Percentiles rank a stretch among this genome's conserved stretches.
Conservation (phyloP, 768 basidiomycete species). For the Auricularia auricula-judae region DNA sequence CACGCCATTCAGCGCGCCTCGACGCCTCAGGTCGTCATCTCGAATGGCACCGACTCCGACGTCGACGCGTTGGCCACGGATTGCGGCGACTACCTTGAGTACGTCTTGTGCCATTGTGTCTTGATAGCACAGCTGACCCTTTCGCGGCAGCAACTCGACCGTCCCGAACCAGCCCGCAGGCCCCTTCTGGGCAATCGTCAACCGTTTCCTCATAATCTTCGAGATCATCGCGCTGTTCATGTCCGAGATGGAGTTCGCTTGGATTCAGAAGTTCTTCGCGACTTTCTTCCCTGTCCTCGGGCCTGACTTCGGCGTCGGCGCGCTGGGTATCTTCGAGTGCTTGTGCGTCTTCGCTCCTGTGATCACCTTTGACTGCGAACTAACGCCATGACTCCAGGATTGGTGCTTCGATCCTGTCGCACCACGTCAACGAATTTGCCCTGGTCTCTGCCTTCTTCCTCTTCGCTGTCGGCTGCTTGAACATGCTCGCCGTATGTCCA, state of each 20-base stretch:
- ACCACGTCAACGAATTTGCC: constrained; percentile 73
- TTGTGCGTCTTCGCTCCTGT: constrained; percentile 37
- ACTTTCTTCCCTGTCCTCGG: constrained; percentile 83
- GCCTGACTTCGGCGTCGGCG: constrained; percentile 71
- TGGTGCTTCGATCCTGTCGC: constrained; percentile 41
- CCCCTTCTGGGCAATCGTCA: constrained; percentile 84
- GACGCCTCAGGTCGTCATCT: constrained; percentile 23
- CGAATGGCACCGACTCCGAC: constrained; percentile 18
- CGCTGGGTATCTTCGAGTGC: constrained; percentile 80
- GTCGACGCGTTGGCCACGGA: constrained; percentile 24
- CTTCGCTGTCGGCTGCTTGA: constrained; percentile 83
- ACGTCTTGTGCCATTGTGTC: constrained; percentile 17
- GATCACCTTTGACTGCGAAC: not conserved
- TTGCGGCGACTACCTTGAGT: constrained; percentile 74
- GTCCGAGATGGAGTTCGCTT: constrained; percentile 57
- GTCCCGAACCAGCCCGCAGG: constrained; percentile 89
- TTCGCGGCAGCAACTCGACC: constrained; percentile 47
- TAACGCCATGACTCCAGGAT: constrained; percentile 16
- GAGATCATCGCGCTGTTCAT: constrained; percentile 72
- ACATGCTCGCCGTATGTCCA: constrained; percentile 67
- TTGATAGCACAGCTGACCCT: not conserved
- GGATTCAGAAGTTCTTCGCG: constrained; percentile 70
- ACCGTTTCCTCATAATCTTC: constrained; percentile 77
- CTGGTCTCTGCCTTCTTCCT: constrained; percentile 88
- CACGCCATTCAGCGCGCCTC: constrained; percentile 62